phyloP scores from a whole-genome alignment of 768 basidiomycete species.

The Tremella mesenterica region DNA sequence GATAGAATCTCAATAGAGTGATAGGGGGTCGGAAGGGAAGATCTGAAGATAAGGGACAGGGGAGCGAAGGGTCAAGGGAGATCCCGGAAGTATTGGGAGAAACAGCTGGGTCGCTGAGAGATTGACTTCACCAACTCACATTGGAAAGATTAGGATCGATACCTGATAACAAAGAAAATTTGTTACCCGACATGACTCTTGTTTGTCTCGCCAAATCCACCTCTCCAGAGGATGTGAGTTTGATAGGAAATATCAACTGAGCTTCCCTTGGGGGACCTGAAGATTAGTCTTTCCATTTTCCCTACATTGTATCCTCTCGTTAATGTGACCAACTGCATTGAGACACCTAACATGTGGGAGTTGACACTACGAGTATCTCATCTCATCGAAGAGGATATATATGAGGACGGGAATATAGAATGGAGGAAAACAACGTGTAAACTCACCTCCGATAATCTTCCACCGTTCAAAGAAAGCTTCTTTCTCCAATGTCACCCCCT shows the following conservation, averaged over 20 bases:
- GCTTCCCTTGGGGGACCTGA: constrained; percentile 75
- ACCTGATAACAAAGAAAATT: constrained; percentile 65
- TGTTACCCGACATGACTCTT: constrained; percentile 68
- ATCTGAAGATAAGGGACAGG: too few relatives aligned
- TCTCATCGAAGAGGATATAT: too few relatives aligned
- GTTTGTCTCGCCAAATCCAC: constrained; percentile 66
- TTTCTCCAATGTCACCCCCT: constrained; percentile 74
- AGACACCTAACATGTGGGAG: too few relatives aligned
- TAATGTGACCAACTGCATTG: too few relatives aligned
- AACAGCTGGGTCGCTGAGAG: not conserved
- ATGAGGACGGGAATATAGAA: too few relatives aligned
- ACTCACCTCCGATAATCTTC: constrained; percentile 78
- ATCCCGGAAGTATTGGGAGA: too few relatives aligned
- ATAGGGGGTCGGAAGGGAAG: too few relatives aligned
- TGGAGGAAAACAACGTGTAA: too few relatives aligned
- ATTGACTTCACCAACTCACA: constrained; percentile 22
- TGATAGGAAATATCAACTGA: constrained; percentile 75
- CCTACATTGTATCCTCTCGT: not conserved
- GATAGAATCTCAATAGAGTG: too few relatives aligned
- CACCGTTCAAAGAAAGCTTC: constrained; percentile 94
- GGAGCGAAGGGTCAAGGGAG: too few relatives aligned
- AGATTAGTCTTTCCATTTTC: not conserved
- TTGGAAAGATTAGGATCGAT: constrained; percentile 94
- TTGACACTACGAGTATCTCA: too few relatives aligned
- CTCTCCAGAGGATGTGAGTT: constrained; percentile 57